Percentiles rank a stretch among this genome's conserved stretches.
Conservation (phyloP, 495 filamentous ascomycete genomes). For the Tuber melanosporum region DNA sequence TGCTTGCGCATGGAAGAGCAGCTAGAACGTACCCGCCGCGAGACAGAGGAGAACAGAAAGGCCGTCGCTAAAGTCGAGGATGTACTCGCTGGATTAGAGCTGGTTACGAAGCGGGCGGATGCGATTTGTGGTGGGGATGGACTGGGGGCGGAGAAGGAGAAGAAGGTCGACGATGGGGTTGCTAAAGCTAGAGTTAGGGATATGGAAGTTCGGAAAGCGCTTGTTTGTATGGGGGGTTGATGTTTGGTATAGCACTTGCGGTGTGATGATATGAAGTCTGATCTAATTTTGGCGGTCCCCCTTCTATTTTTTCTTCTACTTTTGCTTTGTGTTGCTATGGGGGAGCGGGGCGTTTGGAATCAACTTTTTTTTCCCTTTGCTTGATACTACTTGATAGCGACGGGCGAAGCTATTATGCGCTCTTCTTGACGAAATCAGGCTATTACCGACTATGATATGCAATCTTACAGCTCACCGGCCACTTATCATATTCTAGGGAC, state of each 20-base stretch:
- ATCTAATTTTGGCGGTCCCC: background rate
- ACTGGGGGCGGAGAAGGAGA: slow-evolving; percentile 24
- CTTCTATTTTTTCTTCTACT: background rate
- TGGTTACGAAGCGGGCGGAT: slow-evolving; percentile 19
- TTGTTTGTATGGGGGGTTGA: slow-evolving; percentile 14
- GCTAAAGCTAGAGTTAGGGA: slow-evolving; percentile 31
- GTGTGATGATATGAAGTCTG: background rate
- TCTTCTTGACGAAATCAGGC: background rate
- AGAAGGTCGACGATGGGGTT: slow-evolving; percentile 33
- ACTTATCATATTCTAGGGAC: background rate
- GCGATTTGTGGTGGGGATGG: slow-evolving; percentile 13
- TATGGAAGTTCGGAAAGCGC: slow-evolving; percentile 22
- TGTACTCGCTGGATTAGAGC: slow-evolving; percentile 52
- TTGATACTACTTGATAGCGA: background rate
- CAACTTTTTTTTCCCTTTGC: background rate
- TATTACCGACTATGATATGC: background rate
- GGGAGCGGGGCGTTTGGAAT: background rate
- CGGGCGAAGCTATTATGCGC: background rate
- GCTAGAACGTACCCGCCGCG: slow-evolving; percentile 62
- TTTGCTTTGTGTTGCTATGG: background rate
- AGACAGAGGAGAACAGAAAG: slow-evolving; percentile 67
- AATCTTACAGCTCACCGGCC: background rate
- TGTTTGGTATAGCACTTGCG: background rate
- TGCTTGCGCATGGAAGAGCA: slow-evolving; percentile 90
- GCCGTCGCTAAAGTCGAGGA: slow-evolving; percentile 65